Conservation (phyloP, 306 rosid species). For the Fragaria iinumae region DNA sequence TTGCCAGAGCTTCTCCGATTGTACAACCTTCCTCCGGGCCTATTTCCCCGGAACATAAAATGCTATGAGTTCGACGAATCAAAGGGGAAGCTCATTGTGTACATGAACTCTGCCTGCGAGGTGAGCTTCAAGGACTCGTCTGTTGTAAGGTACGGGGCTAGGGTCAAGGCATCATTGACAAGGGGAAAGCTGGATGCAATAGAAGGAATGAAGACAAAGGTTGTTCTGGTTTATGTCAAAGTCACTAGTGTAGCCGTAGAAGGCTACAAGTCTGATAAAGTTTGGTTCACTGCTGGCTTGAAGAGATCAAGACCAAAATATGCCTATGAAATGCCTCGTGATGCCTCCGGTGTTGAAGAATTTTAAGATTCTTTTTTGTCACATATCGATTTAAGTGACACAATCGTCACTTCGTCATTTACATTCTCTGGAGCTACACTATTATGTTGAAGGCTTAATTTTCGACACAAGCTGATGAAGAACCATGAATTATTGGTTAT, state of each 20-base stretch:
- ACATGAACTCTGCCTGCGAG: constrained; percentile 47
- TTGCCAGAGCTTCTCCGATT: constrained; percentile 75
- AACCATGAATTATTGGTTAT: too few relatives aligned
- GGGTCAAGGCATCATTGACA: constrained; percentile 44
- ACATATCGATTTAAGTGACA: too few relatives aligned
- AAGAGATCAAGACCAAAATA: constrained; percentile 52
- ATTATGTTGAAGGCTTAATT: too few relatives aligned
- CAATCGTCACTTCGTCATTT: too few relatives aligned
- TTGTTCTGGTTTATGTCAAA: constrained; percentile 52
- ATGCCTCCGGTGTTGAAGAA: constrained; percentile 33
- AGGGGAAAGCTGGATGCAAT: constrained; percentile 43
- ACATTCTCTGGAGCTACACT: too few relatives aligned
- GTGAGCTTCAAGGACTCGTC: constrained; percentile 70
- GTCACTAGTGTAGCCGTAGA: constrained; percentile 45
- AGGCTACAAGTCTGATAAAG: constrained; percentile 53
- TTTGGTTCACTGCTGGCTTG: constrained; percentile 50
- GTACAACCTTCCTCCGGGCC: constrained; percentile 69
- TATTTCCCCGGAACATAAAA: constrained; percentile 70
- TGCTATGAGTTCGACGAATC: constrained; percentile 57
- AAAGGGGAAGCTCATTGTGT: constrained; percentile 47
- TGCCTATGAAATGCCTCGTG: constrained; percentile 49
- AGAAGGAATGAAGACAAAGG: constrained; percentile 62
- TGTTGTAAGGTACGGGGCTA: constrained; percentile 41
- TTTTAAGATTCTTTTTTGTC: constrained; percentile 25
- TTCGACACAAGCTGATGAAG: too few relatives aligned